Conservation (phyloP, 108 stramenopile genomes). For the Bacterosira constricta region DNA sequence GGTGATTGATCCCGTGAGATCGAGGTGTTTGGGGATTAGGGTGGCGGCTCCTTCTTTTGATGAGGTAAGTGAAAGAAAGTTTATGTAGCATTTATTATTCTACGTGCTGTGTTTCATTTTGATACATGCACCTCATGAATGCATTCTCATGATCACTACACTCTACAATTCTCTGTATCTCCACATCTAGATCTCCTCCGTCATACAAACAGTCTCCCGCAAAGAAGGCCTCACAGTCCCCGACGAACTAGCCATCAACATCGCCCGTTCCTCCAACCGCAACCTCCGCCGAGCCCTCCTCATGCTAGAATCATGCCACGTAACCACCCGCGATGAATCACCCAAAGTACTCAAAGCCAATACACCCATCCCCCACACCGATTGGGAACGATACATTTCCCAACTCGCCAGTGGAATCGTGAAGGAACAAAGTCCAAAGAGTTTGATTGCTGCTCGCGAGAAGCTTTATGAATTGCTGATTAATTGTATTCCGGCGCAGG, state of each 20-base stretch:
- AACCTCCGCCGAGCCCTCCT: constrained; percentile 97
- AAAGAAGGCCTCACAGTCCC: constrained; percentile 82
- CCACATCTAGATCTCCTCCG: constrained; percentile 58
- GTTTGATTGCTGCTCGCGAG: constrained; percentile 85
- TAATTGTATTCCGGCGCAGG: constrained; percentile 95
- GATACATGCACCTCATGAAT: too few species aligned
- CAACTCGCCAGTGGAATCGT: constrained; percentile 86
- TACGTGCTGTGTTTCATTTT: neutral
- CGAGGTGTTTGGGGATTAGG: constrained; percentile 94
- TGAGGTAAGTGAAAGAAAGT: constrained; percentile 61
- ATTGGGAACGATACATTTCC: constrained; percentile 97
- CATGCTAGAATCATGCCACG: constrained; percentile 93
- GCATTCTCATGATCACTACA: too few species aligned
- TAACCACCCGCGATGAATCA: constrained; percentile 63
- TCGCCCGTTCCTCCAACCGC: constrained; percentile 78
- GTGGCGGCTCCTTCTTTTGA: constrained; percentile 86
- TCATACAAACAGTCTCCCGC: constrained; percentile 74
- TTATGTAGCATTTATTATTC: neutral
- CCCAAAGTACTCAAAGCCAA: constrained; percentile 43
- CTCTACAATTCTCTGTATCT: too few species aligned
- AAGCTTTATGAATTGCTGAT: constrained; percentile 97
- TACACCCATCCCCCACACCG: constrained; percentile 66
- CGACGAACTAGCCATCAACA: constrained; percentile 72
- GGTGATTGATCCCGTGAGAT: constrained; percentile 95
- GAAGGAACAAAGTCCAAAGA: constrained; percentile 88